Conservation (phyloP, 805 yeast species). For the Zygotorulaspora sp. region DNA sequence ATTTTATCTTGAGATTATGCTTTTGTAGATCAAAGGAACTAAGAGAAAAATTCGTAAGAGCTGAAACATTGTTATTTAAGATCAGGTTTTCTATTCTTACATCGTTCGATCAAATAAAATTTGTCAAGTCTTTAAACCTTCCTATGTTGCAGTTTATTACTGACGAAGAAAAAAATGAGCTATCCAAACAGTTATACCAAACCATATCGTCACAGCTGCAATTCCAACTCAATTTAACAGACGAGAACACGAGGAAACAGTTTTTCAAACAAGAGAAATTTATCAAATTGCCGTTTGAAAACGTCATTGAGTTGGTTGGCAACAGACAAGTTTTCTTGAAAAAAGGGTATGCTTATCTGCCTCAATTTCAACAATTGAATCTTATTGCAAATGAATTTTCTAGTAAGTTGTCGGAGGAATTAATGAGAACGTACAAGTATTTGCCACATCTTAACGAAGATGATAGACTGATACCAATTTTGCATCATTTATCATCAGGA, state of each 20-base stretch:
- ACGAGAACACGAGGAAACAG: slow-evolving; percentile 42
- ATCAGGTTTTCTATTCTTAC: slow-evolving; percentile 65
- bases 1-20: slow-evolving; percentile 80
- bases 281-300: slow-evolving; percentile 83
- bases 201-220: slow-evolving; percentile 45
- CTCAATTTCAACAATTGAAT: slow-evolving; percentile 71
- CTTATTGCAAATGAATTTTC: slow-evolving; percentile 67
- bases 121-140: slow-evolving; percentile 60
- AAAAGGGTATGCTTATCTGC: slow-evolving; percentile 77
- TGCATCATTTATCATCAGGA: slow-evolving; percentile 72
- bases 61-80: slow-evolving; percentile 71
- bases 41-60: slow-evolving; percentile 68
- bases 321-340: slow-evolving; percentile 63
- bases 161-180: slow-evolving; percentile 52
- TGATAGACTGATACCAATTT: slow-evolving; percentile 78
- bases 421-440: slow-evolving; percentile 67
- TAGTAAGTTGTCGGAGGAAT: slow-evolving; percentile 44
- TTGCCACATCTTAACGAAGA: slow-evolving; percentile 87
- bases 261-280: slow-evolving; percentile 59
- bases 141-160: slow-evolving; percentile 63
- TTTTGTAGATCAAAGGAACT: slow-evolving; percentile 85
- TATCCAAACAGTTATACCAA: slow-evolving; percentile 48
- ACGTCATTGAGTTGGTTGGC: slow-evolving; percentile 71
- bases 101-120: slow-evolving; percentile 61
- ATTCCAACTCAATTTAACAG: slow-evolving; percentile 38